These are phyloP conservation scores for Penicillium dipodomyicola DNA, from an alignment of 495 filamentous ascomycete genomes.

Conservation along the genomic window DNA sequence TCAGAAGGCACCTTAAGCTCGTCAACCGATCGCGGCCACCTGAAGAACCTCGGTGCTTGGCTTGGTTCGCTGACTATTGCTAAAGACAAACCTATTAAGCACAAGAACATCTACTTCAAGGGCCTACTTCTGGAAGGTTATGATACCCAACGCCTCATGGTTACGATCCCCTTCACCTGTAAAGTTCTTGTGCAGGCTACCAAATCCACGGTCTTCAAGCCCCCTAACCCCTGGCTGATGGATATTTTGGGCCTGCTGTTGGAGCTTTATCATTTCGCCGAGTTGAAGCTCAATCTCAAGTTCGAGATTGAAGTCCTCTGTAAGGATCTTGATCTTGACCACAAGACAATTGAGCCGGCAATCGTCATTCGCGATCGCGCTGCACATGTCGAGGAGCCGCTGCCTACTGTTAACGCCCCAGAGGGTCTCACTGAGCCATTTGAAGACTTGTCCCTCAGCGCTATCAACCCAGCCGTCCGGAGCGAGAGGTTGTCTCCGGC, in stretches of 20 bases:
- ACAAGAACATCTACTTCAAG: conserved; percentile 95
- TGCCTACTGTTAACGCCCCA: conserved; percentile 52
- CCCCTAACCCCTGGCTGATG: conserved; percentile 96
- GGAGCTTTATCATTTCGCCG: conserved; percentile 88
- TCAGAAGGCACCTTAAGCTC: conserved; percentile 78
- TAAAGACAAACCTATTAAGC: conserved; percentile 91
- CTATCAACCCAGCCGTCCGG: conserved; percentile 64
- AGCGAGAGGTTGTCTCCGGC: conserved; percentile 70
- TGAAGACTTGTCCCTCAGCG: conserved; percentile 71
- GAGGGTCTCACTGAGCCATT: conserved; percentile 75
- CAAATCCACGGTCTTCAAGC: conserved; percentile 85
- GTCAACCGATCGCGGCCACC: conserved; percentile 73
- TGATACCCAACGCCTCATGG: conserved; percentile 81
- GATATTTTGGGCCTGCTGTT: conserved; percentile 84
- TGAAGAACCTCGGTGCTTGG: conserved; percentile 92
- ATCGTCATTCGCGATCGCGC: conserved; percentile 73
- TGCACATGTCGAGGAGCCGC: conserved; percentile 56
- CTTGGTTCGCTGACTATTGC: conserved; percentile 91
- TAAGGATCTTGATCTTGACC: conserved; percentile 82
- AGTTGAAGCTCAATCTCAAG: conserved; percentile 90
- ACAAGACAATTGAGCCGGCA: conserved; percentile 82
- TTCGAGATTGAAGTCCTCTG: conserved; percentile 98
- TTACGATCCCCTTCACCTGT: conserved; percentile 95
- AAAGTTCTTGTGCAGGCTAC: conserved; percentile 83
- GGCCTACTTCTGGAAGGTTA: conserved; percentile 89